Evolutionary conservation across 2,329 filamentous ascomycete species (phyloP).

Genomic region (Aspergillus candidus): DNA sequence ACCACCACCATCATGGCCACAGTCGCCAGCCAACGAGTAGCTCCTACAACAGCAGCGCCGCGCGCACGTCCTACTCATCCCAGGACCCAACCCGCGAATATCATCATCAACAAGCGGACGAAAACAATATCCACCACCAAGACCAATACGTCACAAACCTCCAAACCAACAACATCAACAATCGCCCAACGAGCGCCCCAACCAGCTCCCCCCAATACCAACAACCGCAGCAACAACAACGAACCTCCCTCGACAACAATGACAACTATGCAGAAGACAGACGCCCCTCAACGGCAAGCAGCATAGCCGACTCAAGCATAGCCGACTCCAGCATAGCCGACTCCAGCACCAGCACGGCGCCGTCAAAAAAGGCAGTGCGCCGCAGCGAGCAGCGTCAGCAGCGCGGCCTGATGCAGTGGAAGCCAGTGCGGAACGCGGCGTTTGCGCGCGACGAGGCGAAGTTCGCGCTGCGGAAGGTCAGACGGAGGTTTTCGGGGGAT

Average conservation of each 20-base stretch:
- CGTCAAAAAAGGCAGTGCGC: slow-evolving; percentile 33
- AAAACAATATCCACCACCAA: no score
- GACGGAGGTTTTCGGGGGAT: slow-evolving; percentile 61
- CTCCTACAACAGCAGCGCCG: no score
- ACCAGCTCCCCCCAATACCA: neutral
- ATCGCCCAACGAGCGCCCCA: neutral
- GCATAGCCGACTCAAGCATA: neutral
- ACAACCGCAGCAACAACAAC: neutral
- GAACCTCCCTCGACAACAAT: neutral
- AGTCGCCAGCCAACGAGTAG: no score
- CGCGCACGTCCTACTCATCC: no score
- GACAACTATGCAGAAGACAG: no score
- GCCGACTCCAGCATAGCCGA: neutral
- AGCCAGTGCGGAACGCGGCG: slow-evolving; percentile 73
- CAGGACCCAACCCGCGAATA: no score
- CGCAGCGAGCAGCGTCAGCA: slow-evolving; percentile 70
- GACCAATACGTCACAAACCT: neutral
- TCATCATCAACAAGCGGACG: no score
- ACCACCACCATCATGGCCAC: no score
- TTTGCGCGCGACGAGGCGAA: slow-evolving; percentile 86
- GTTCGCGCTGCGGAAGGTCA: slow-evolving; percentile 68
- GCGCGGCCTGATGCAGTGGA: slow-evolving; percentile 91
- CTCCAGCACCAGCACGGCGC: slow-evolving; percentile 6
- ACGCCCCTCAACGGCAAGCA: no score
- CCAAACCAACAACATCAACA: neutral